Evolutionary conservation across 2,329 filamentous ascomycete species (phyloP), one percentile per base, ranked within the genome.

Genomic region (Volutella citrinella): DNA sequence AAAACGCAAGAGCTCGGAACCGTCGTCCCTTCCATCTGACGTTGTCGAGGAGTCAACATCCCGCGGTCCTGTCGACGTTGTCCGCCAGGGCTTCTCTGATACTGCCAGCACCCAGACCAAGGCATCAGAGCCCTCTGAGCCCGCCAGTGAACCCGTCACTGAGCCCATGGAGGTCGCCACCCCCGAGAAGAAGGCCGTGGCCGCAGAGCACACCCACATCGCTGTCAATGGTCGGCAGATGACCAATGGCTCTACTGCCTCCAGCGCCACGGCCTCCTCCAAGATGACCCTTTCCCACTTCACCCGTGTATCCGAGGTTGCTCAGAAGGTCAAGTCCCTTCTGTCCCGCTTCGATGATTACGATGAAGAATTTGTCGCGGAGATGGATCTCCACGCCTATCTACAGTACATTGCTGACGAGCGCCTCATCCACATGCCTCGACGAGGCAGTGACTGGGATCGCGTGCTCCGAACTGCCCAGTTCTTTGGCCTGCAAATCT

Each of bases 401-500:
- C 54, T 66, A 11, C 45, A 54, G 15, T 60, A 55, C 43, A 64
- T 66, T 32, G 54, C 56, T 10, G 58, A 65, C 36, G 56, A 66
- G 33, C 61, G 64, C 18, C 51, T 66, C 11, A 56, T 62, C 12
- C 62, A 65, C 32, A 66, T 67, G 60, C 64, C 64, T 4, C 51
- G 52, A 6, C 48, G 58, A 23, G 63, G 61, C n/a, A 65, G 62
- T 32, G 55, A 60, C 28, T 66, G 63, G 63, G 64, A 67, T 34
- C 56, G 59, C 2, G 62, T 66, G 2, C 46, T 67, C 19, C 60
- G 57, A 23, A 56, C 59, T 12, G 64, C 64, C 4, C 61, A 66
- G 37, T 65, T 61, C 52, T 66, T 65, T 26, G 63, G 62, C 4
- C 51, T 64, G 6, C 63, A 66, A 38, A 49, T 67, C 12, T 60